Base-by-base conservation (phyloP, 2,329 filamentous ascomycete genomes). In the Aspergillus udagawae region DNA sequence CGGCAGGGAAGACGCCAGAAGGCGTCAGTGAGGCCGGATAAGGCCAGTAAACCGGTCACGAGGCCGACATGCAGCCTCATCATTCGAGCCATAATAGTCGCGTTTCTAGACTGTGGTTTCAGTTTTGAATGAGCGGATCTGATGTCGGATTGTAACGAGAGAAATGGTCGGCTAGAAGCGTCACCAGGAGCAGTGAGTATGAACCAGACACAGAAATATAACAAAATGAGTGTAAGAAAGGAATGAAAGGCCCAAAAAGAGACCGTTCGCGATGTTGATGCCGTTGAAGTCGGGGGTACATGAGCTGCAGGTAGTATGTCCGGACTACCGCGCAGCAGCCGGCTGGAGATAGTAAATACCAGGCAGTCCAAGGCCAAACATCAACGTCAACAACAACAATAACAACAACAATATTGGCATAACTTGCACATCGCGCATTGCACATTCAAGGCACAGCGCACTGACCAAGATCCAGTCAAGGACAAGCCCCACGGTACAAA, bases 1-100 rank as follows among this genome's bases (percentile, higher is more conserved):
- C 84, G 88, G 75, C 91, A 96, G 67, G 91, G 88, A 83, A 96
- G 89, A 70, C 92, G 90, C 90, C 90, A 96, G 75, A 96, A 96
- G 58, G 89, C 92, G 65, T 82, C 70, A 49, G 79, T 81, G 47
- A 67, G 60, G 29, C 62, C 60, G 3, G 69, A 64, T 20, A 73
- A 70, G 56, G 75, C 56, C 35, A 67, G 60, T 44, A 72, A 47
- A 49, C 60, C 61, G 53, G 67, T 65, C 58, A 70, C 58, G 52
- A 72, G 50, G 48, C 57, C 54, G 49, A 58, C 51, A 49, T 62
- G 53, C 20, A 60, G 56, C 48, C 60, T 61, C 58, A 64, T 57
- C 17, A 41, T 52, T 28, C 49, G 51, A 57, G 54, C 51, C 62
- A 65, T 67, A 41, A 23, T 38, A 7, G 32, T 38, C 14, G 32